phyloP scores from a whole-genome alignment of 2,329 filamentous ascomycete genomes.

The Colletotrichum coccodes region DNA sequence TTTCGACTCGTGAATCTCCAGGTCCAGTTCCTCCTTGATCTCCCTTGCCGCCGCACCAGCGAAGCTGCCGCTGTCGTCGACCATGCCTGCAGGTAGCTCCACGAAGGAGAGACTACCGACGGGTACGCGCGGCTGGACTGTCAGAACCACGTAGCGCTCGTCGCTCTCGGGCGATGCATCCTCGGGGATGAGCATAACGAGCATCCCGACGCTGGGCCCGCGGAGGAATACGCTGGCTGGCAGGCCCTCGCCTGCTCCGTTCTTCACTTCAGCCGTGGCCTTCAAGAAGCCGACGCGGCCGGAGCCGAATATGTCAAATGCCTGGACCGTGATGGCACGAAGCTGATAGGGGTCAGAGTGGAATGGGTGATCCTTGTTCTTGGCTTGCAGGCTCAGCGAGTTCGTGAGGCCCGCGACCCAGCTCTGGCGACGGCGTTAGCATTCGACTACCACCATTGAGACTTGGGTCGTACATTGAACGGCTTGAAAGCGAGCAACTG shows the following conservation, averaged over 20 bases:
- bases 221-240: conserved; percentile 67
- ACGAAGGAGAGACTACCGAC: conserved; percentile 64
- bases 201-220: conserved; percentile 70
- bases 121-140: conserved; percentile 67
- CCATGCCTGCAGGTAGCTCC: conserved; percentile 69
- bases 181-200: conserved; percentile 65
- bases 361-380: conserved; percentile 59
- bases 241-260: conserved; percentile 57
- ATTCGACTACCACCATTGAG: neutral
- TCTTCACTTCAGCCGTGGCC: conserved; percentile 58
- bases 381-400: conserved; percentile 57
- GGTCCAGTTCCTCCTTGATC: conserved; percentile 68
- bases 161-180: conserved; percentile 49
- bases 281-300: conserved; percentile 67
- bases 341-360: conserved; percentile 63
- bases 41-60: conserved; percentile 68
- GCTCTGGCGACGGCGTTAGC: conserved; percentile 43
- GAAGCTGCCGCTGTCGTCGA: conserved; percentile 64
- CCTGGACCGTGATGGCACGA: conserved; percentile 60
- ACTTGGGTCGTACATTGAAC: conserved; percentile 52
- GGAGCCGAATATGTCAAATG: conserved; percentile 61
- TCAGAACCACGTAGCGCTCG: conserved; percentile 67
- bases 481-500: conserved; percentile 59
- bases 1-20: conserved; percentile 59
- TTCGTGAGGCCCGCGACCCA: conserved; percentile 60